A percentile compares a stretch with the other conserved stretches of the same genome.
These are phyloP conservation scores for Cyberlindnera japonica DNA, from an alignment of 805 yeast species.

Conservation along the genomic window DNA sequence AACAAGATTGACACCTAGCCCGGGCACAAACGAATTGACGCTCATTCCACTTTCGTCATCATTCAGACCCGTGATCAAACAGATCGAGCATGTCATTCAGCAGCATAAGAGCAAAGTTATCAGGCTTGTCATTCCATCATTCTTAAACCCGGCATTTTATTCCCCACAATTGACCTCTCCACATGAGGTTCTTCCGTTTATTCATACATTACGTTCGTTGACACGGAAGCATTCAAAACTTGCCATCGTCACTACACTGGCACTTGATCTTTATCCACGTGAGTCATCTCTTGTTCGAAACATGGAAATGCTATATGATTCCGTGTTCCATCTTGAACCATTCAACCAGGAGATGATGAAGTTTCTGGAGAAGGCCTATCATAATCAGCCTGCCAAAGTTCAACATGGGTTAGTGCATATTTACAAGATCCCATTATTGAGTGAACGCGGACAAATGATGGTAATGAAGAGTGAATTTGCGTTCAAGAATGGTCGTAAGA, in stretches of 20 bases:
- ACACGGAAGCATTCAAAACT: slow-evolving; percentile 46
- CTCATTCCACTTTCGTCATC: slow-evolving; percentile 41
- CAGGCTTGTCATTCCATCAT: slow-evolving; percentile 69
- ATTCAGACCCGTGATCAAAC: slow-evolving; percentile 32
- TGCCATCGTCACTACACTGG: slow-evolving; percentile 50
- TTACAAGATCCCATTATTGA: slow-evolving; percentile 63
- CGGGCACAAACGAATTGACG: slow-evolving; percentile 57
- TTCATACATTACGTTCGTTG: slow-evolving; percentile 55
- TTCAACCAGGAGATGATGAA: slow-evolving; percentile 71
- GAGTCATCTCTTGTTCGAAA: slow-evolving; percentile 42
- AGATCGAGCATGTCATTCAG: slow-evolving; percentile 42
- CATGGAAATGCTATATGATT: slow-evolving; percentile 59
- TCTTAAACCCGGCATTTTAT: slow-evolving; percentile 76
- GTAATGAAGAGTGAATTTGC: slow-evolving; percentile 73
- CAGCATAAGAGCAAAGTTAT: slow-evolving; percentile 46
- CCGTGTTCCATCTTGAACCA: slow-evolving; percentile 73
- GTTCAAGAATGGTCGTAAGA: slow-evolving; percentile 77
- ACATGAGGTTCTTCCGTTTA: slow-evolving; percentile 50
- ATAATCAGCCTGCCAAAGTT: slow-evolving; percentile 66
- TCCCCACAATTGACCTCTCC: slow-evolving; percentile 46
- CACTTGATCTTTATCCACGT: slow-evolving; percentile 65
- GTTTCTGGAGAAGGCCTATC: slow-evolving; percentile 64
- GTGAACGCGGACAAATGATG: slow-evolving; percentile 79
- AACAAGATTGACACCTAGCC: slow-evolving; percentile 61
- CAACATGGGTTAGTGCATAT: slow-evolving; percentile 87